These are phyloP conservation scores for Kazachstania bromeliacearum DNA, from an alignment of 805 yeast species.

Conservation along the genomic window DNA sequence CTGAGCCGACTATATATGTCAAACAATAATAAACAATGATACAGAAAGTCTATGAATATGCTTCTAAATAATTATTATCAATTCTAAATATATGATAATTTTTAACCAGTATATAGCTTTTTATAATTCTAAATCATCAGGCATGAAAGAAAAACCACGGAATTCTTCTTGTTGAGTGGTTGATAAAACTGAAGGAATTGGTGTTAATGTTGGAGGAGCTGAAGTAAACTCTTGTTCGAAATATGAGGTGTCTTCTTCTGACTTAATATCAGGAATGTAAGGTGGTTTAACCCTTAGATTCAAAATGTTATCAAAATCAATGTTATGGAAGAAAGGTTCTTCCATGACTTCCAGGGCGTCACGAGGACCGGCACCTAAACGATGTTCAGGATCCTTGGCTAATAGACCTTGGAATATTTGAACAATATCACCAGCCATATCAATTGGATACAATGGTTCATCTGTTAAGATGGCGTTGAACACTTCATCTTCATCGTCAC, in stretches of 20 bases:
- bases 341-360: conserved; percentile 94
- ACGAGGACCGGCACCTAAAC: conserved; percentile 78
- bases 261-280: conserved; percentile 74
- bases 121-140: conserved; percentile 42
- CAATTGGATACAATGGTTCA: conserved; percentile 93
- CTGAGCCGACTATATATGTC: too few relatives aligned
- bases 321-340: conserved; percentile 86
- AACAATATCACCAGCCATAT: conserved; percentile 95
- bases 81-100: too few relatives aligned
- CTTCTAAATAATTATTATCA: too few relatives aligned
- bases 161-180: conserved; percentile 90
- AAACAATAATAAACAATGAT: background rate
- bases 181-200: conserved; percentile 80
- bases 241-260: conserved; percentile 85
- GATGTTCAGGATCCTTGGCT: conserved; percentile 75
- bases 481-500: conserved; percentile 94
- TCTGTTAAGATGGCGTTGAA: conserved; percentile 93
- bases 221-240: conserved; percentile 93
- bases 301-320: conserved; percentile 80
- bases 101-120: too few relatives aligned
- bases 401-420: conserved; percentile 84
- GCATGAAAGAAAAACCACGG: conserved; percentile 89
- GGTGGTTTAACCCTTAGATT: conserved; percentile 73
- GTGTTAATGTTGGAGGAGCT: conserved; percentile 90
- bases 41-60: too few relatives aligned